phyloP scores from a whole-genome alignment of 345 rosid species.

The Arabis alpina region DNA sequence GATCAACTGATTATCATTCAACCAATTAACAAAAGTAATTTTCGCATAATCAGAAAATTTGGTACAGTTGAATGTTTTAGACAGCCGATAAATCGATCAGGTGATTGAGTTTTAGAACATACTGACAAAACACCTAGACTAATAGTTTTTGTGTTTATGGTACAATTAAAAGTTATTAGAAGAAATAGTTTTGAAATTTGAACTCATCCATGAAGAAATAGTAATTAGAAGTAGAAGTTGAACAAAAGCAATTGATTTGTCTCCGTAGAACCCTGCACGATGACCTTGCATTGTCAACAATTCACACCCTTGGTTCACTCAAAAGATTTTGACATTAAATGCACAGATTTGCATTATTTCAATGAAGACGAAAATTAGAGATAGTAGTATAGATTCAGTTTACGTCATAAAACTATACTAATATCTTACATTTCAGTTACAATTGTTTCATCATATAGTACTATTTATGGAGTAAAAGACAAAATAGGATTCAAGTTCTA shows the following conservation, averaged over 20 bases:
- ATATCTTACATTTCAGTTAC: not conserved
- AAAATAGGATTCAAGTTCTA: constrained; percentile 16
- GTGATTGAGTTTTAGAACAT: no score
- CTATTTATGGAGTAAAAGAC: constrained; percentile 3
- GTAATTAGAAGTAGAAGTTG: no score
- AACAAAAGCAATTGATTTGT: not conserved
- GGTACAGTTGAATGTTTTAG: no score
- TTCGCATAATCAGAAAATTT: not conserved
- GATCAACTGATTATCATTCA: not conserved
- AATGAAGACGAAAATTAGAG: not conserved
- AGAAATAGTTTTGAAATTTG: not conserved
- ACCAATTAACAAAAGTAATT: not conserved
- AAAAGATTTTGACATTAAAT: not conserved
- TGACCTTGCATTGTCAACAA: constrained; percentile 7
- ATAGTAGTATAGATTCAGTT: not conserved
- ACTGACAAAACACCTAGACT: no score
- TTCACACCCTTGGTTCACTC: constrained; percentile 10
- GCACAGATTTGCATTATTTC: not conserved
- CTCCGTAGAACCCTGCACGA: constrained; percentile 2
- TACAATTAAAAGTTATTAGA: not conserved
- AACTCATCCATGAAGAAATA: no score
- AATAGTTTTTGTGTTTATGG: no score
- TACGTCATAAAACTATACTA: not conserved
- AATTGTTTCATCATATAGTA: not conserved
- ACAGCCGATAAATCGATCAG: no score